Base-by-base conservation (phyloP, 179 eudicot species). In the Spergularia azorica region DNA sequence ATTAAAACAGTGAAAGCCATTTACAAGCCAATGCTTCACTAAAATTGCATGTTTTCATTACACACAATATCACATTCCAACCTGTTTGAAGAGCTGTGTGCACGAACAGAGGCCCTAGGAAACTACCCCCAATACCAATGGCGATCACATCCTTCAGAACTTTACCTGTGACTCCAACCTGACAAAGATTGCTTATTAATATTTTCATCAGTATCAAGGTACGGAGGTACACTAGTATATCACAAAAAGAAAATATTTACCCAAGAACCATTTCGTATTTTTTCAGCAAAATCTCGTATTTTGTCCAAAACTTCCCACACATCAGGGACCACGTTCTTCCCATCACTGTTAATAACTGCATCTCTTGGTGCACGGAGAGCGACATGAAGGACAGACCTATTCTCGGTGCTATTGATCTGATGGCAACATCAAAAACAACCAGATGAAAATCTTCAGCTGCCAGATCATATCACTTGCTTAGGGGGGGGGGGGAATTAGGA, bases 81-180 rank as follows among this genome's bases (percentile, higher is more conserved):
- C 99, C 99, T 90, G 99, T 94, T 86, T 94, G 98, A 77, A 96
- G 98, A 83, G 98, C 99, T 60, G 97, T 90, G 84, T 96, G 98
- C 81, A 96, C 98, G 88, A 96, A 96, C 67, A 94, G 86, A 61
- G 99, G 99, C 72, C 99, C 99, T 79, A 94, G 81, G 83, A 92
- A 96, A 84, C 99, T 96, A 70, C 99, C 99, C 61, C 99, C 99
- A 79, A 96, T 96, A 55, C 99, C 99, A 57, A 96, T 67, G 3
- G 99, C 93, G 65, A 96, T 76, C 57, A 96, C 98, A 84, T 94
- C 85, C 76, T 78, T 88, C 87, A 96, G 75, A 26, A 89, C 67
- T 83, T 92, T 94, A 80, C 99, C 99, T 55, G 99, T 96, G 74
- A 79, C 98, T 84, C 98, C 99, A 76, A 94, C 90, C 99, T 96